phyloP scores from a whole-genome alignment of 176 grass and related monocot genomes.

The Thalia dealbata region DNA sequence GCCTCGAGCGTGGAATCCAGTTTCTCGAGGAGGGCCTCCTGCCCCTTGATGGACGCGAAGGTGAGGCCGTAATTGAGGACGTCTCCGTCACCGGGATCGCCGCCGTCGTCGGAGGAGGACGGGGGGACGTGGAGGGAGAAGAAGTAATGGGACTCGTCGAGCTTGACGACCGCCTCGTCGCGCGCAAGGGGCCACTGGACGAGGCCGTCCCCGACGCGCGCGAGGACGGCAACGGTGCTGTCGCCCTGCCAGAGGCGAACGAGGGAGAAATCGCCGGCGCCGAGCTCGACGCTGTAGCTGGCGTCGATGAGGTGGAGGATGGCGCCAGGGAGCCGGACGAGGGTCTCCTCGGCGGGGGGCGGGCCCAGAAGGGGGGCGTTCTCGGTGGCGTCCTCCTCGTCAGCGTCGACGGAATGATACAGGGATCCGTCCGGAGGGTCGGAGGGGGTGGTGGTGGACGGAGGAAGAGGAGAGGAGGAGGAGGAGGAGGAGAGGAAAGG shows the following conservation, averaged over 20 bases:
- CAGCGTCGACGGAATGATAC: conserved; percentile 47
- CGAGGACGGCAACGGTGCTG: conserved; percentile 70
- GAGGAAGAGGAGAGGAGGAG: neutral
- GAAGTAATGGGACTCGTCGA: conserved; percentile 86
- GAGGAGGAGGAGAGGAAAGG: conserved; percentile 25
- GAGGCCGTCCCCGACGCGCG: conserved; percentile 45
- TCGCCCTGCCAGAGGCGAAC: conserved; percentile 65
- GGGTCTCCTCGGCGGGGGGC: conserved; percentile 54
- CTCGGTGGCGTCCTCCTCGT: conserved; percentile 29
- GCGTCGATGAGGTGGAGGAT: conserved; percentile 79
- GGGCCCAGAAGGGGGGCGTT: conserved; percentile 10
- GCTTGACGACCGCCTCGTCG: conserved; percentile 79
- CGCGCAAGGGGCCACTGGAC: conserved; percentile 81
- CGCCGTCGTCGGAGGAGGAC: conserved; percentile 23
- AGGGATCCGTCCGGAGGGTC: too few species aligned
- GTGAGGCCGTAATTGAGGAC: conserved; percentile 81
- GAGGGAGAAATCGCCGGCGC: conserved; percentile 56
- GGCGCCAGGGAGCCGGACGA: conserved; percentile 47
- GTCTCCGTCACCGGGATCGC: conserved; percentile 22
- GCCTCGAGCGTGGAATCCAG: conserved; percentile 49
- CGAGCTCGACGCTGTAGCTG: conserved; percentile 74
- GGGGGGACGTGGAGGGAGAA: conserved; percentile 80
- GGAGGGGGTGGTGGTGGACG: neutral
- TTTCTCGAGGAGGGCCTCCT: conserved; percentile 39
- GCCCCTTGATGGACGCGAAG: conserved; percentile 61